Base-by-base conservation (phyloP, 2,329 filamentous ascomycete genomes). In the Colletotrichum eremochloae region DNA sequence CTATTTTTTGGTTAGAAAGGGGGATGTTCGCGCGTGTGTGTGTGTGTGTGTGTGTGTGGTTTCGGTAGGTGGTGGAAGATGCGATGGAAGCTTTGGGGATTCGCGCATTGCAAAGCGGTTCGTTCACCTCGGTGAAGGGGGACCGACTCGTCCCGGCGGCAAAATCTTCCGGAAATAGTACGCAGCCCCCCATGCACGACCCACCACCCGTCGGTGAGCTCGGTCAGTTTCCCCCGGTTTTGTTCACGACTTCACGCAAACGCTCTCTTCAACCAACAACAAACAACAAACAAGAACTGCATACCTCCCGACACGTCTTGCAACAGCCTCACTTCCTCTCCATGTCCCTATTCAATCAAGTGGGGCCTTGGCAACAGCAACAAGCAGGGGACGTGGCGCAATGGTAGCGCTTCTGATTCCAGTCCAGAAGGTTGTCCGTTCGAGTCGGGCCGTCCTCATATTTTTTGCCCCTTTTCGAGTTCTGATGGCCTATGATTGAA, bases 351-450 rank as follows among this genome's bases (percentile, higher is more conserved):
- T n/a, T 46, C 14, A 46, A 68, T 55, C 3, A 31, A 12, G 50
- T 0, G 50, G 31, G 33, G 46, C n/a, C 1, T 11, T 18, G 0
- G 36, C n/a, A 15, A 55, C 5, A 24, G 31, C 18, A 55, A 40
- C 6, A 29, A 56, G 9, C 42, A 24, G 69, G 42, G 66, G 69
- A 48, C 66, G 65, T 72, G 69, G 68, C 69, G 69, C 69, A 72
- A 72, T 64, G 69, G 69, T 69, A 72, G 65, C 69, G 69, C 46
- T 48, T 72, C 69, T 68, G 65, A 72, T 72, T 72, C 69, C 69
- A 72, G 69, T 72, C 69, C 69, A 68, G 69, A 69, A 72, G 66
- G 65, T 38, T 72, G 69, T 48, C 60, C 55, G 69, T 72, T 69
- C 69, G 60, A 72, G 66, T 72, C 69, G 53, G 60, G 66, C 60